Evolutionary conservation across 495 filamentous ascomycete genomes (phyloP).

Genomic region (Echria macrotheca): DNA sequence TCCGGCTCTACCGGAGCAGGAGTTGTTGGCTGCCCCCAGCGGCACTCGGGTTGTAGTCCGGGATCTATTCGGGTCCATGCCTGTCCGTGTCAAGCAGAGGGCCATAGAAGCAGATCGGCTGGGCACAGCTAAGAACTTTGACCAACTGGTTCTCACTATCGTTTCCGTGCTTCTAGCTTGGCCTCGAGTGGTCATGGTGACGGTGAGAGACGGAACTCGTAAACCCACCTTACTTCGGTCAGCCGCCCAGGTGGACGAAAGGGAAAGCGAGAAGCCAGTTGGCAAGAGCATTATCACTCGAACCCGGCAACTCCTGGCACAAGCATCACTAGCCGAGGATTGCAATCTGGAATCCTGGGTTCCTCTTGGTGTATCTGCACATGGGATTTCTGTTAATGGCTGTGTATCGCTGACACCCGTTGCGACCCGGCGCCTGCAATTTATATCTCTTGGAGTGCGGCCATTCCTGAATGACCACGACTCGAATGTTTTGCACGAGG

Average conservation of each 20-base stretch:
- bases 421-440: slow-evolving; percentile 68
- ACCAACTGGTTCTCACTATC: slow-evolving; percentile 53
- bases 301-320: slow-evolving; percentile 48
- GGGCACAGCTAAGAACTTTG: slow-evolving; percentile 53
- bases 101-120: slow-evolving; percentile 53
- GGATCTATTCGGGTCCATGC: slow-evolving; percentile 92
- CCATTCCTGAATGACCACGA: slow-evolving; percentile 50
- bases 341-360: slow-evolving; percentile 56
- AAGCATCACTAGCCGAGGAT: slow-evolving; percentile 56
- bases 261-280: not conserved
- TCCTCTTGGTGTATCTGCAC: slow-evolving; percentile 56
- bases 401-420: slow-evolving; percentile 65
- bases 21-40: slow-evolving; percentile 50
- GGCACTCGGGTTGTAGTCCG: slow-evolving; percentile 78
- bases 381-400: slow-evolving; percentile 55
- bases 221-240: slow-evolving; percentile 13
- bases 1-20: slow-evolving; percentile 59
- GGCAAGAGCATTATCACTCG: slow-evolving; percentile 7
- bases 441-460: slow-evolving; percentile 67
- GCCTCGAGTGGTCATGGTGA: slow-evolving; percentile 39
- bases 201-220: slow-evolving; percentile 35
- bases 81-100: slow-evolving; percentile 87
- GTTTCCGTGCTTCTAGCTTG: slow-evolving; percentile 65
- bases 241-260: slow-evolving; percentile 4
- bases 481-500: slow-evolving; percentile 66